Percentiles rank a stretch among this genome's conserved stretches.
These are phyloP conservation scores for Chrysophaeum taylorii DNA, from an alignment of 352 stramenopile genomes.

Conservation along the genomic window DNA sequence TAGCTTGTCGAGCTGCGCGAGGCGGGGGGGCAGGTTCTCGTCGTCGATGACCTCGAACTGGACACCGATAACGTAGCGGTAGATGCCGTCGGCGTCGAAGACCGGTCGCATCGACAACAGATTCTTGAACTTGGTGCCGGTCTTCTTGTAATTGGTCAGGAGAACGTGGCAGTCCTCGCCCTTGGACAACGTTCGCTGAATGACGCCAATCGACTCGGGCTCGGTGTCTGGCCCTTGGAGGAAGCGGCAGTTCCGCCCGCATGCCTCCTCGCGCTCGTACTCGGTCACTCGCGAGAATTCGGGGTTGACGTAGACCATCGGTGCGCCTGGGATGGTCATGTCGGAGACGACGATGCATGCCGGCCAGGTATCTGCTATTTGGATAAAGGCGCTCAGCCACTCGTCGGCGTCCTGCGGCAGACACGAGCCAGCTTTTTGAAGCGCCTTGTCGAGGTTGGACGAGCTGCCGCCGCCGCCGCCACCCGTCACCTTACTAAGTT, in stretches of 20 bases:
- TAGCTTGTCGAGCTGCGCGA: background rate
- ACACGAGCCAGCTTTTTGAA: conserved; percentile 3
- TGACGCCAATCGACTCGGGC: conserved; percentile 25
- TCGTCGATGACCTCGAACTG: conserved; percentile 8
- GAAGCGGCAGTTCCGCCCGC: conserved; percentile 37
- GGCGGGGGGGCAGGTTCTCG: background rate
- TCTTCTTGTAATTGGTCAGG: conserved; percentile 36
- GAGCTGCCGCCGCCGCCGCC: background rate
- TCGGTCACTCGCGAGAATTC: conserved; percentile 34
- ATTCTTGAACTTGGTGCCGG: conserved; percentile 33
- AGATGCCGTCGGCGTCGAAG: conserved; percentile 14
- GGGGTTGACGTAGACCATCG: conserved; percentile 30
- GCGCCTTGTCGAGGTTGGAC: background rate
- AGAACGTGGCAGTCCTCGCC: conserved; percentile 34
- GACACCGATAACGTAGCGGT: background rate
- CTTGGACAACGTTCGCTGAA: conserved; percentile 30
- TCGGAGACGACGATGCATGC: conserved; percentile 30
- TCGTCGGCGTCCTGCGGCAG: conserved; percentile 27
- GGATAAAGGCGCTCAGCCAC: conserved; percentile 25
- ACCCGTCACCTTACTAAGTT: background rate
- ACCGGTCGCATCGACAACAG: conserved; percentile 31
- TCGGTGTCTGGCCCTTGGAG: conserved; percentile 31
- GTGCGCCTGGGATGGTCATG: conserved; percentile 24
- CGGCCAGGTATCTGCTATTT: conserved; percentile 22
- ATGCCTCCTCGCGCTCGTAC: conserved; percentile 29